phyloP scores from a whole-genome alignment of 2,329 filamentous ascomycete genomes.

The Coleophoma eucalyptorum region DNA sequence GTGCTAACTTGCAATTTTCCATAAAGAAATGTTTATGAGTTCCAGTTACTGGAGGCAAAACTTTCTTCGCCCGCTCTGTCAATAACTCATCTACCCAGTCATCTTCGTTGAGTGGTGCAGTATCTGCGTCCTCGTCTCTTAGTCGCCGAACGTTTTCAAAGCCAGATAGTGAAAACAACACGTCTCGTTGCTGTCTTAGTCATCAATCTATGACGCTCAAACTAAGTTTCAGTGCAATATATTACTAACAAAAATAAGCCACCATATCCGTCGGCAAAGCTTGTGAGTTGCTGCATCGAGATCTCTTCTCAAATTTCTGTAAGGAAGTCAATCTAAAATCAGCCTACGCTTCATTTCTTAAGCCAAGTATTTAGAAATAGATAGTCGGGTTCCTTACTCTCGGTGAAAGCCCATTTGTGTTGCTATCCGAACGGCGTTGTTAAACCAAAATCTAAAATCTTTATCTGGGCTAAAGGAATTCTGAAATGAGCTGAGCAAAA shows the following conservation, averaged over 20 bases:
- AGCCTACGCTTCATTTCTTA: neutral
- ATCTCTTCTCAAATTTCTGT: neutral
- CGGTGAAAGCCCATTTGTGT: slow-evolving; percentile 2
- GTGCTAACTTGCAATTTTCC: neutral
- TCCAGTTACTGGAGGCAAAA: neutral
- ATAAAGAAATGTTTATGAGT: neutral
- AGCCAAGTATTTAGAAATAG: too few species aligned
- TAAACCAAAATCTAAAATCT: slow-evolving; percentile 3
- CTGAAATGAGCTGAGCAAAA: neutral
- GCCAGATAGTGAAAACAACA: neutral
- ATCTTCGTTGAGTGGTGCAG: neutral
- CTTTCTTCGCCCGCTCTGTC: neutral
- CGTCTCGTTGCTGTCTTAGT: neutral
- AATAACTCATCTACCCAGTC: slow-evolving; percentile 1
- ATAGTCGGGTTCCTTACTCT: neutral
- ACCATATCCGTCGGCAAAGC: slow-evolving; percentile 1
- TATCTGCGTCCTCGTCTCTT: neutral
- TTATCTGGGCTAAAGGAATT: neutral
- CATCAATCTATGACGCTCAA: neutral
- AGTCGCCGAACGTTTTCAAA: neutral
- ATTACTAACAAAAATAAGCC: neutral
- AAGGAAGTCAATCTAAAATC: neutral
- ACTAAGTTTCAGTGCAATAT: neutral
- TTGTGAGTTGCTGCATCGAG: neutral
- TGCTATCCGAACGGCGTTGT: slow-evolving; percentile 2